Base-by-base conservation (phyloP, 1,284 basidiomycete genomes). In the Dichomitus squalens region DNA sequence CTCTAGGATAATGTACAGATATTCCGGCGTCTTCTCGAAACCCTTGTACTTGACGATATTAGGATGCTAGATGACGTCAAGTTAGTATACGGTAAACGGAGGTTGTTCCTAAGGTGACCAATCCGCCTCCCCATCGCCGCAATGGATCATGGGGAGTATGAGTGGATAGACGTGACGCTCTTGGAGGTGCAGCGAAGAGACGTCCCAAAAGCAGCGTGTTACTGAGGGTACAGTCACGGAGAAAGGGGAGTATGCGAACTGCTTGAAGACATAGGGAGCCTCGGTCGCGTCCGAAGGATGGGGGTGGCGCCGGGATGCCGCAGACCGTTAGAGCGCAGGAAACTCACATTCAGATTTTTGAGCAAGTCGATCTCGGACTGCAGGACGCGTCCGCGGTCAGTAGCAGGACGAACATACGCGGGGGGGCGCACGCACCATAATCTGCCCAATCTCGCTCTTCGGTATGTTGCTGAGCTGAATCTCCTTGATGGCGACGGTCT, bases 1-100 rank as follows among this genome's bases (percentile, higher is more conserved):
- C 88, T 98, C 96, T 55, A 98, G 84, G 64, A 99, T 95, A 75
- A 99, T 98, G 75, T 96, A 97, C 61, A 98, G 80, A 72, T 88
- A 95, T 70, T 98, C 93, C 56, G 88, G 86, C 53, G 95, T 96
- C 78, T 96, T 96, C 71, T 95, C 93, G 68, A 96, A 98, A 18
- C 96, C 95, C 70, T 97, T 96, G 79, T 98, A 98, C 76, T 98
- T 98, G 71, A 99, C 96, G 70, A 98, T 98, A 73, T 98, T 98
- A 38, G 91, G 83, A 70, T 92, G 90, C 89, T 91, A 67, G 38
- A 52, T 53, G 49, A 57, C 16, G 47, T 29, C 21, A 47, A 39
- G 23, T 55, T 25, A 52, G 36, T 29, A 47, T 12, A 33, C n/a
- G 31, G 35, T 36, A n/a, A 12, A 36, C n/a, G 29, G n/a, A 47